Conservation (phyloP, 2,329 filamentous ascomycete species). For the Paecilomyces sp. region DNA sequence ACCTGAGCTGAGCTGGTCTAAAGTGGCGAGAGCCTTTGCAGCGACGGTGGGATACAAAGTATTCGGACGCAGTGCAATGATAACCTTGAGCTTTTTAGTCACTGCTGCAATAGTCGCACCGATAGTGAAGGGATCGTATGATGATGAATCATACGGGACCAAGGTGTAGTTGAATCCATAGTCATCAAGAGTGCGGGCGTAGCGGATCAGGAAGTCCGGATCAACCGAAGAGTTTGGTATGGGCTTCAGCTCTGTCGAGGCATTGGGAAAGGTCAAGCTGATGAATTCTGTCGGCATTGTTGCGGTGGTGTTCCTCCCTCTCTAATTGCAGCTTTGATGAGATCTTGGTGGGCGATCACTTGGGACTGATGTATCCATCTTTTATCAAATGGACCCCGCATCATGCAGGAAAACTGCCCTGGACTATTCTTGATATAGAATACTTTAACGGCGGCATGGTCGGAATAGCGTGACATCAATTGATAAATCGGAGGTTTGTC, state of each 20-base stretch:
- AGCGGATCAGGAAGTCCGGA: conserved; percentile 49
- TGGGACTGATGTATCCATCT: neutral
- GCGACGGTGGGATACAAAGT: conserved; percentile 57
- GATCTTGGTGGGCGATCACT: neutral
- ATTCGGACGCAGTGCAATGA: conserved; percentile 57
- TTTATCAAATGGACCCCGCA: neutral
- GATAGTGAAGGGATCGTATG: conserved; percentile 51
- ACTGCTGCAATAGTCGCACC: conserved; percentile 51
- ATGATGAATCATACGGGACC: conserved; percentile 52
- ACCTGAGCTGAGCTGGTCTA: conserved; percentile 53
- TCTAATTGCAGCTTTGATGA: neutral
- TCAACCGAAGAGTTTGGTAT: conserved; percentile 48
- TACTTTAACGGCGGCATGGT: neutral
- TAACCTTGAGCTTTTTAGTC: conserved; percentile 55
- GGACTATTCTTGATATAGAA: neutral
- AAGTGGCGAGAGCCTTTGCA: conserved; percentile 54
- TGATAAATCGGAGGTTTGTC: neutral
- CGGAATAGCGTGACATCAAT: neutral
- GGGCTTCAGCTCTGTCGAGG: conserved; percentile 49
- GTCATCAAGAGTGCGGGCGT: conserved; percentile 52
- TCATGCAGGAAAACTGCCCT: neutral
- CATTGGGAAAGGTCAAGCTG: conserved; percentile 50
- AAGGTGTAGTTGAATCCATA: conserved; percentile 57
- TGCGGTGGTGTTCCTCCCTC: neutral
- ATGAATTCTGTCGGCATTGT: conserved; percentile 46